These are phyloP conservation scores for Globisporangium perplexum DNA, from an alignment of 352 stramenopile species.

Conservation along the genomic window DNA sequence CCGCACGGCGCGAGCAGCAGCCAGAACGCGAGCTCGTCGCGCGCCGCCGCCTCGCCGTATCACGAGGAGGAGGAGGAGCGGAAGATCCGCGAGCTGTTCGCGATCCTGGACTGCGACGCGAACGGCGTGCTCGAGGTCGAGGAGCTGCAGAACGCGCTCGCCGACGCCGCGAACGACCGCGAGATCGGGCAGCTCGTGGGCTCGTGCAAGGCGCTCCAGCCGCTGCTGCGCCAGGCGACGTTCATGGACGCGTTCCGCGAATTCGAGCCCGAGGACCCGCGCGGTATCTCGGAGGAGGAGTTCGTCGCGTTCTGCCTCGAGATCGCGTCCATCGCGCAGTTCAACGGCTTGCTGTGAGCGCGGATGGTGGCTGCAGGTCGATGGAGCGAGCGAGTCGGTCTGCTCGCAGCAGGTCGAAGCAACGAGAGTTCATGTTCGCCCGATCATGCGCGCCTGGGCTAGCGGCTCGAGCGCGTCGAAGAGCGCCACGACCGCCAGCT, in stretches of 20 bases:
- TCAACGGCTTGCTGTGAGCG: constrained; percentile 33
- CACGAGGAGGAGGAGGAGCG: constrained; percentile 31
- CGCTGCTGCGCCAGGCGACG: constrained; percentile 45
- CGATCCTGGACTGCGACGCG: constrained; percentile 44
- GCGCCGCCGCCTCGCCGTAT: background rate
- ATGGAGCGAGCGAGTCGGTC: too few relatives aligned
- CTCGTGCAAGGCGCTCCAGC: constrained; percentile 44
- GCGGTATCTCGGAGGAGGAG: constrained; percentile 60
- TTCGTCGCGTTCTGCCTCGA: constrained; percentile 76
- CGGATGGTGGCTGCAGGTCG: too few relatives aligned
- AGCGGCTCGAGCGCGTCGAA: constrained; percentile 23
- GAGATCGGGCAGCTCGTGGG: constrained; percentile 31
- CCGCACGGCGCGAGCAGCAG: too few relatives aligned
- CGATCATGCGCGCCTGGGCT: constrained; percentile 20
- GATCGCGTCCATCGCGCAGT: constrained; percentile 36
- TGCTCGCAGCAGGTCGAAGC: too few relatives aligned
- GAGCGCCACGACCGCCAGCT: constrained; percentile 12
- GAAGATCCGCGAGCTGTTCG: constrained; percentile 50
- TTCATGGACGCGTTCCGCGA: constrained; percentile 61
- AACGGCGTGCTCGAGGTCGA: constrained; percentile 60
- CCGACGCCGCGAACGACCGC: constrained; percentile 16
- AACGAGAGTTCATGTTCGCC: background rate
- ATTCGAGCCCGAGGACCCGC: constrained; percentile 50
- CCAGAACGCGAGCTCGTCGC: background rate
- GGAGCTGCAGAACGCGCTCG: constrained; percentile 44